Base-by-base conservation (phyloP, 2,329 filamentous ascomycete species). In the Penicillium sp. region DNA sequence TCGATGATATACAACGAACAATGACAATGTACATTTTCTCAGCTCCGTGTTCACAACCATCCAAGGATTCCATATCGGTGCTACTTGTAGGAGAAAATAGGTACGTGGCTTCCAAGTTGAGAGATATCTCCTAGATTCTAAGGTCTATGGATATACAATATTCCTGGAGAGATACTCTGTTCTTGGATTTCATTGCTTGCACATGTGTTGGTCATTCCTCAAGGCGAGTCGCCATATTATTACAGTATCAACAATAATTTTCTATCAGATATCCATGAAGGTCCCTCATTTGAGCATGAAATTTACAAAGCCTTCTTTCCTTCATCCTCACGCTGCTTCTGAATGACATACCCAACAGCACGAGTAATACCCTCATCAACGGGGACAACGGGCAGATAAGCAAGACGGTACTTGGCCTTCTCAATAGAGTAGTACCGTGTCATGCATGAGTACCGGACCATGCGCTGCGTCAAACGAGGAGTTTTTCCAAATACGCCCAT, bases 381-480 rank as follows among this genome's bases (percentile, higher is more conserved):
- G 2, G 70, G 67, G 8, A 81, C 72, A 46, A 77, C 64, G n/a
- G 80, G 77, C 42, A 55, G 53, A 63, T 81, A 82, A 16, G 76
- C 78, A 11, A 81, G 68, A 49, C 77, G 70, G 49, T 62, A 62
- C 70, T 77, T 80, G 25, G 80, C 77, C 65, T 81, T 81, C 21
- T 78, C 73, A 54, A 76, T 76, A 29, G 74, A 78, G 59, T 76
- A 81, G 64, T 77, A 81, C 37, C 79, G 75, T 43, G 77, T 76
- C 75, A 81, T 80, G 62, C 75, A 79, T 49, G 78, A 79, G 64
- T 79, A 81, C 37, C 77, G 74, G 57, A 81, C 76, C 21, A 70
- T 72, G 56, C 77, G 73, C 45, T 74, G 69, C 10, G 77, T 79
- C 59, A 81, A 62, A 46, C 75, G 75, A n/a, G 78, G 78, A 43